A percentile compares a stretch with the other conserved stretches of the same genome.
Conservation (phyloP, 73 alveolate genomes). For the Paramecium octaurelia region DNA sequence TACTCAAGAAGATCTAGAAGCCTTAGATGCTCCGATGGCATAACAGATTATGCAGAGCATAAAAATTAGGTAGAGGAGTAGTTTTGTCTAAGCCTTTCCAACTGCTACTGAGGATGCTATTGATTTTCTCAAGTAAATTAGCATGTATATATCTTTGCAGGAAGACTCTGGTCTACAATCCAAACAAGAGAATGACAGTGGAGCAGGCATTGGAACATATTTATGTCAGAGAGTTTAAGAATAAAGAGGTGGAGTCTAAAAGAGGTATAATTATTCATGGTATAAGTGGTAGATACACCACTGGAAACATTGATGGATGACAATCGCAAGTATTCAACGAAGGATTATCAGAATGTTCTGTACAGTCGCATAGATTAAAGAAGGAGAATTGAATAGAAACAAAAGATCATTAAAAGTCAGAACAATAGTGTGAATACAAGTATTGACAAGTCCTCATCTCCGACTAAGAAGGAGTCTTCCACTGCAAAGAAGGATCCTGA, state of each 20-base stretch:
- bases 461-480: slow-evolving; percentile 5
- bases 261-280: slow-evolving; percentile 63
- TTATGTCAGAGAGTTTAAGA: not conserved
- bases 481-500: not conserved
- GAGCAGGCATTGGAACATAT: slow-evolving; percentile 59
- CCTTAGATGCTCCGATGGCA: slow-evolving; percentile 72
- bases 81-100: slow-evolving; percentile 57
- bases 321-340: slow-evolving; percentile 72
- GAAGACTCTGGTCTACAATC: slow-evolving; percentile 72
- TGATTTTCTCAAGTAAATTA: slow-evolving; percentile 64
- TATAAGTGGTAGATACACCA: not conserved
- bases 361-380: not conserved
- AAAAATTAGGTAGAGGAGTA: slow-evolving; percentile 49
- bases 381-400: not conserved
- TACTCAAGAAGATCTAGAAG: slow-evolving; percentile 68
- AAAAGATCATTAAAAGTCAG: not conserved
- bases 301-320: slow-evolving; percentile 81
- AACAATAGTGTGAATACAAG: not conserved
- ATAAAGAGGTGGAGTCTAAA: not conserved
- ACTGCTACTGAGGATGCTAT: slow-evolving; percentile 74
- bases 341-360: slow-evolving; percentile 70
- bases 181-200: slow-evolving; percentile 70
- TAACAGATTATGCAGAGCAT: slow-evolving; percentile 69
- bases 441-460: slow-evolving; percentile 23
- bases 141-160: not conserved